Evolutionary conservation across 164 flowering plant species (phyloP).

Genomic region (Annona squamosa): DNA sequence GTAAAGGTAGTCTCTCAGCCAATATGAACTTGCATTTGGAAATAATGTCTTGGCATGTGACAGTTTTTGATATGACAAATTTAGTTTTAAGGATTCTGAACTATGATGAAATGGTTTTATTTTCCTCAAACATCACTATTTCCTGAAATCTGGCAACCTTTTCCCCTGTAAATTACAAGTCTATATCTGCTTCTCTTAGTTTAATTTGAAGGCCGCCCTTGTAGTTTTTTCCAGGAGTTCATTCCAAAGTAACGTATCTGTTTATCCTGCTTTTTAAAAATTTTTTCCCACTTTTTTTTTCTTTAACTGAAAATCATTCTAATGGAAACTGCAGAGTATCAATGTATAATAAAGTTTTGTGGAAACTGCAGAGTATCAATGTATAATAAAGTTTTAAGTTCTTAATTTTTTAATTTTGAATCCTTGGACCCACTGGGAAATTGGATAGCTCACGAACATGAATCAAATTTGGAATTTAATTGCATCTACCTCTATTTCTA

Average conservation of each 20-base stretch:
- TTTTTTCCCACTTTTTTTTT: neutral
- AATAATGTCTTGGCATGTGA: neutral
- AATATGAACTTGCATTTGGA: neutral
- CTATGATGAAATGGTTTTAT: neutral
- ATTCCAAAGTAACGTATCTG: neutral
- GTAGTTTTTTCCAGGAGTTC: neutral
- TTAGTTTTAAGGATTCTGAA: neutral
- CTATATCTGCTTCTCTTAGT: neutral
- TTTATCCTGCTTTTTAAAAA: neutral
- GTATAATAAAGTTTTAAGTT: no score
- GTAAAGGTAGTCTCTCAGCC: conserved; percentile 61
- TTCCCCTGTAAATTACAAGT: neutral
- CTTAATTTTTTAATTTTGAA: no score
- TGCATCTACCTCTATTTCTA: no score
- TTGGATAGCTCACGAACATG: no score
- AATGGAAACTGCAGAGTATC: neutral
- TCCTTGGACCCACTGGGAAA: no score
- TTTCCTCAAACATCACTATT: neutral
- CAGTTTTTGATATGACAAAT: neutral
- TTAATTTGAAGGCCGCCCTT: neutral
- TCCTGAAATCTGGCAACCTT: neutral
- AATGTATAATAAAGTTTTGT: no score
- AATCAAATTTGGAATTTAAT: no score
- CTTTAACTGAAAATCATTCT: neutral
- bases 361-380: no score